Evolutionary conservation across 2,329 filamentous ascomycete species (phyloP), one percentile per base, ranked within the genome.

Genomic region (Hysterium pulicare): DNA sequence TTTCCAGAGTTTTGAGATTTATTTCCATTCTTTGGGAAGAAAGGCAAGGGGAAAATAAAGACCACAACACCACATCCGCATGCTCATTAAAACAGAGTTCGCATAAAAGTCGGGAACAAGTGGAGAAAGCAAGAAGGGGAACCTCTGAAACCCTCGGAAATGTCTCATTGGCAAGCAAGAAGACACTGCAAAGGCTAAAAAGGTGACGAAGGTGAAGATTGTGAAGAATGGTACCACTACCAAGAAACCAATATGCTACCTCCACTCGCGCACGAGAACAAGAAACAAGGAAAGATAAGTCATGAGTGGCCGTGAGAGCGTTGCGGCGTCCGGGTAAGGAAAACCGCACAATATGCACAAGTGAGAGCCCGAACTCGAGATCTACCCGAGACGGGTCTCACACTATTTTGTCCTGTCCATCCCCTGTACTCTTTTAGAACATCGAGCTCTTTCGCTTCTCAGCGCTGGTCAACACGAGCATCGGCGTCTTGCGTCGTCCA

Each of bases 391-490:
- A 30, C 24, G 16, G 33, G 40, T 45, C 48, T 47, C 50, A 44
- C n/a, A 37, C 36, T 24, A 24, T 30, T 45, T 33, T 47, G 45
- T 44, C 48, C 45, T 36, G 49, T 33, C 38, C 34, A 44, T 31
- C 20, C 21, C 31, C 16, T 35, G 28, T 22, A 9, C 19, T 15
- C 33, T 7, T 47, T 72, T 73, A 84, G 61, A 77, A 78, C 62
- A 80, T 68, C 46, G 78, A 73, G 69, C 79, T 85, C 77, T 89
- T 94, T 68, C 90, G 86, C 81, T 95, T 95, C 75, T 95, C 90
- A 49, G 84, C 86, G 66, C 82, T 90, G 53, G 87, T 90, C 53
- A 96, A 78, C 53, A 96, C 86, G 62, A 95, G 81, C 76, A 90
- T 85, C 41, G 89, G 86, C 55, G 86, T 86, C 75, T 85, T 90